Percentiles rank a stretch among this genome's conserved stretches.
Evolutionary conservation across 495 filamentous ascomycete species (phyloP).

Genomic region (Aspergillus homomorphus): DNA sequence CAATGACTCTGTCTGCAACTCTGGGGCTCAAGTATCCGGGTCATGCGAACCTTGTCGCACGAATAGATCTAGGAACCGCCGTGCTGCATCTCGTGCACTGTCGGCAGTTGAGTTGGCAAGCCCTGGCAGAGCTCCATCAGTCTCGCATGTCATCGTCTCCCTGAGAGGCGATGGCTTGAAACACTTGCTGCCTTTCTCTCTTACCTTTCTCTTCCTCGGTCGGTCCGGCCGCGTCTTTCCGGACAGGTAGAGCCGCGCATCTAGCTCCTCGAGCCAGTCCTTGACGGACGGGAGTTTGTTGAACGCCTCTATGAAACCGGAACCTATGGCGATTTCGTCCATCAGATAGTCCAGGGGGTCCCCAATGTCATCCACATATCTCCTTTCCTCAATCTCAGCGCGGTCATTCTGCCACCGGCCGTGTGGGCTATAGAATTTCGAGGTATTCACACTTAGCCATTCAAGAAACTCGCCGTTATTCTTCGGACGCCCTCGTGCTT

Average conservation of each 20-base stretch:
- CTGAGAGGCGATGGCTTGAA: constrained; percentile 9
- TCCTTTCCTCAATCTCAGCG: constrained; percentile 4
- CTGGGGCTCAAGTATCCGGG: not conserved
- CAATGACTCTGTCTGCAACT: not conserved
- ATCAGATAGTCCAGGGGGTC: not conserved
- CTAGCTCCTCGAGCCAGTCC: not conserved
- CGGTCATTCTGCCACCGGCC: constrained; percentile 23
- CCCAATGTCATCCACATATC: not conserved
- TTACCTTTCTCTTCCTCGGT: not conserved
- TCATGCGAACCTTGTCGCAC: not conserved
- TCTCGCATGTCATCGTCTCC: not conserved
- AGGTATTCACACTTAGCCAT: constrained; percentile 15
- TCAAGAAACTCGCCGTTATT: constrained; percentile 16
- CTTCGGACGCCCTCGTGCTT: not conserved
- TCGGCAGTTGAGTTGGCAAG: constrained; percentile 1
- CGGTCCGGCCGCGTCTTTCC: not conserved
- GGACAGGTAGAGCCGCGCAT: not conserved
- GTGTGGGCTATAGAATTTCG: constrained; percentile 29
- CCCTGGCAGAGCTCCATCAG: not conserved
- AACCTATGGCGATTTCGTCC: not conserved
- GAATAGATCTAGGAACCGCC: not conserved
- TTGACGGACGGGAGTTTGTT: not conserved
- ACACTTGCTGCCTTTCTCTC: not conserved
- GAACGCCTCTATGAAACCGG: not conserved
- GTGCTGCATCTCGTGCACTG: not conserved